Base-by-base conservation (phyloP, 169 alveolate genomes). In the Cryptosporidium xiaoi region DNA sequence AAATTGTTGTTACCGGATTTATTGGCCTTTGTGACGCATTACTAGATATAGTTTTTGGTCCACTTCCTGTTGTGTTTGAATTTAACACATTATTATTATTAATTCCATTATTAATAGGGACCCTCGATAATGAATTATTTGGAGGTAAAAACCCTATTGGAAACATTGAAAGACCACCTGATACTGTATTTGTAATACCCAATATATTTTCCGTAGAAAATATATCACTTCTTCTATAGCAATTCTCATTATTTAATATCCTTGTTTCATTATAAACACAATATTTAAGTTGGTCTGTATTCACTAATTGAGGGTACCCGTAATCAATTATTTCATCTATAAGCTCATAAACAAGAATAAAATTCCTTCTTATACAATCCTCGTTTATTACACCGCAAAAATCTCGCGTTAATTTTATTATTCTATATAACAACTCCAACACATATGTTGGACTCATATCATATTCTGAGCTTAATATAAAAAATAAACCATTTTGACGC, bases 321-420 rank as follows among this genome's bases (percentile, higher is more conserved):
- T 87, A 97, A 92, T 96, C 99, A 51, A 96, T 91, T 67, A 96
- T 90, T 90, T 97, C 99, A 90, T 98, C 99, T 15, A 98, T 90
- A 34, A 97, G 90, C 93, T 98, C 99, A 90, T 98, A 97, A 8
- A 98, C 96, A 53, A 98, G 90, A 27, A 97, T 95, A 90, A 98
- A 98, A 90, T 98, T 98, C 71, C 94, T 94, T 82, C 99, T 91
- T 7, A 98, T 93, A n/a, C 96, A 91, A 90, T 98, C 99, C 93
- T 97, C 99, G 82, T 93, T 97, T 66, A 98, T 94, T 10, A 96
- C 96, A 16, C 99, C 99, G 84, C 99, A 97, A 92, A 96, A 98
- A 90, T 98, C 99, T 93, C 93, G 58, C 16, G 34, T 36, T 44
- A 92, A 92, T 91, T 94, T 96, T 65, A 95, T 94, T 83, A 97